A percentile compares a stretch with the other conserved stretches of the same genome.
Evolutionary conservation across 345 rosid species (phyloP).

Genomic region (Lepidium didymum): DNA sequence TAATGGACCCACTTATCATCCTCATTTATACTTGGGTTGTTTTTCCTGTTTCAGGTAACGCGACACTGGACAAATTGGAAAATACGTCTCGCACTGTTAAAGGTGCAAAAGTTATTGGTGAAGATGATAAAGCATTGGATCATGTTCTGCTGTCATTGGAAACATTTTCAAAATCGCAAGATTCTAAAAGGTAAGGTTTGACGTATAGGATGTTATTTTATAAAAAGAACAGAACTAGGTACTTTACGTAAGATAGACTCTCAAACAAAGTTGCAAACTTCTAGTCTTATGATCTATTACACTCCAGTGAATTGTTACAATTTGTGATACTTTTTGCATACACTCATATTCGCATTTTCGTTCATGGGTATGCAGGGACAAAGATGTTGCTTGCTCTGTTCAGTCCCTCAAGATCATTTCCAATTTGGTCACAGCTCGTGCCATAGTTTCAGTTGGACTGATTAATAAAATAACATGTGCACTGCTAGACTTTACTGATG

Average conservation of each 20-base stretch:
- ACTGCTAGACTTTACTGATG: constrained; percentile 58
- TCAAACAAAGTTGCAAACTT: constrained; percentile 1
- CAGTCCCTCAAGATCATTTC: constrained; percentile 84
- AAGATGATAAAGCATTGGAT: constrained; percentile 63
- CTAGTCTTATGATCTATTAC: neutral
- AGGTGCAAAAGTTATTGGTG: constrained; percentile 77
- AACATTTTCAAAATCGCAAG: constrained; percentile 60
- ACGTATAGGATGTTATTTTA: neutral
- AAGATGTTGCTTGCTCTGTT: constrained; percentile 49
- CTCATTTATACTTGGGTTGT: neutral
- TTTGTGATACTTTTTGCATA: neutral
- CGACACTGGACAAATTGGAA: constrained; percentile 63
- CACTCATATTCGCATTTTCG: neutral
- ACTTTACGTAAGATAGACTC: neutral
- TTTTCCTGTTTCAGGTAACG: constrained; percentile 45
- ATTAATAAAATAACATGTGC: constrained; percentile 57
- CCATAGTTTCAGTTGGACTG: constrained; percentile 43
- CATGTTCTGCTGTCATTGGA: constrained; percentile 59
- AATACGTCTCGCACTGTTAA: constrained; percentile 73
- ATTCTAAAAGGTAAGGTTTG: constrained; percentile 46
- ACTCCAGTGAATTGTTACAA: neutral
- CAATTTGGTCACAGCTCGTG: constrained; percentile 77
- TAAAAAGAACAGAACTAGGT: neutral
- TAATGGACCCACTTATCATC: neutral
- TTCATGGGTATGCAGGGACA: constrained; percentile 50